phyloP scores from a whole-genome alignment of 2,329 filamentous ascomycete species.

The Penicillium sp. region DNA sequence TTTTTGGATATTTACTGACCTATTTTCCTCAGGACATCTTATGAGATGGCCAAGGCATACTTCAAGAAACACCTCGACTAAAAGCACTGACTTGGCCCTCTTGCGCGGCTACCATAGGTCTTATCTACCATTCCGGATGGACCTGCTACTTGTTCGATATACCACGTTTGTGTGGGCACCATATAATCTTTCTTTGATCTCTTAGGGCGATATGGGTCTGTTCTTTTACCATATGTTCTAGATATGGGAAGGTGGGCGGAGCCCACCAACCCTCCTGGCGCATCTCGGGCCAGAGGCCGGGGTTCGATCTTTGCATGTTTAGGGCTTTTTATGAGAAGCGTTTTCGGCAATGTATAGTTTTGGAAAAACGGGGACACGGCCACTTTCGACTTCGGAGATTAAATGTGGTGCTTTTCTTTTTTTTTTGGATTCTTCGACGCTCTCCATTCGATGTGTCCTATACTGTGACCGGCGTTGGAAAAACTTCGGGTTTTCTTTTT shows the following conservation, averaged over 20 bases:
- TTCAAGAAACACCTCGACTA: conserved; percentile 51
- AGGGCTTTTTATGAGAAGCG: conserved; percentile 18
- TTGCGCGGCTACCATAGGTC: conserved; percentile 3
- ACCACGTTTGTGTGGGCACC: conserved; percentile 7
- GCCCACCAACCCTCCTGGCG: conserved; percentile 7
- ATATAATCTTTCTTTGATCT: conserved; percentile 14
- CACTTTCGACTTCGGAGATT: conserved; percentile 12
- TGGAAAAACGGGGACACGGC: conserved; percentile 7
- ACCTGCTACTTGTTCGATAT: conserved; percentile 13
- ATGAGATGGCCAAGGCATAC: conserved; percentile 67
- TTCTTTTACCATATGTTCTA: conserved; percentile 9
- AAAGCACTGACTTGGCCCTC: conserved; percentile 8
- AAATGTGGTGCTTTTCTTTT: conserved; percentile 6
- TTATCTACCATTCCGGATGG: conserved; percentile 3
- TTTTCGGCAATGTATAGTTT: conserved; percentile 27
- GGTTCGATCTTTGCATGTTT: conserved; percentile 20
- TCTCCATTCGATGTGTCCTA: conserved; percentile 15
- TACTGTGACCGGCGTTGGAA: conserved; percentile 21
- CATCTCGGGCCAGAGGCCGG: conserved; percentile 9
- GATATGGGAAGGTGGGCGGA: conserved; percentile 9
- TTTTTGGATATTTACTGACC: conserved; percentile 5
- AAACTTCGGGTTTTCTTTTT: conserved; percentile 8
- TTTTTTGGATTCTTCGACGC: conserved; percentile 7
- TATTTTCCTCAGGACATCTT: conserved; percentile 55
- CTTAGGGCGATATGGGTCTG: conserved; percentile 11